phyloP scores from a whole-genome alignment of 208 protist species.

The Crithidia fasciculata region DNA sequence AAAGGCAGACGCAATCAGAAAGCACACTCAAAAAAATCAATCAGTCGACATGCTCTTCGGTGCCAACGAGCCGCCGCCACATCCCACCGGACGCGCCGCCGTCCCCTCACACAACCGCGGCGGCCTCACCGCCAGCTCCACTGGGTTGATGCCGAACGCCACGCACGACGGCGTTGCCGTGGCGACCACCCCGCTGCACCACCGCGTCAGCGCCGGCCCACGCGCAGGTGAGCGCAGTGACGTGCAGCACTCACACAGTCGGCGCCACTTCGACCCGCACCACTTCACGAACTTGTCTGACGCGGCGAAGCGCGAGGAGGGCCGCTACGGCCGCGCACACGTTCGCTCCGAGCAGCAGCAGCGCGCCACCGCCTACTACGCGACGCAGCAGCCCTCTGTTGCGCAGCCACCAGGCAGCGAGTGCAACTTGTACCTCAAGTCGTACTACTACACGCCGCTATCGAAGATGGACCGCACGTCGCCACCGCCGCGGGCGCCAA shows the following conservation, averaged over 20 bases:
- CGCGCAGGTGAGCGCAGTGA: slow-evolving; percentile 2
- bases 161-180: slow-evolving; percentile 13
- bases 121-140: slow-evolving; percentile 27
- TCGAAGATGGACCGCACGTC: slow-evolving; percentile 20
- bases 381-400: slow-evolving; percentile 17
- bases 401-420: slow-evolving; percentile 35
- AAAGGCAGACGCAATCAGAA: too few relatives aligned
- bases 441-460: slow-evolving; percentile 57
- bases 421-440: slow-evolving; percentile 52
- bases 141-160: slow-evolving; percentile 38
- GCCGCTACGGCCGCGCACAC: slow-evolving; percentile 57
- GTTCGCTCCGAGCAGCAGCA: slow-evolving; percentile 33
- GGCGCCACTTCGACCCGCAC: slow-evolving; percentile 64
- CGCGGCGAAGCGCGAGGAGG: slow-evolving; percentile 67
- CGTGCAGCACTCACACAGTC: slow-evolving; percentile 6
- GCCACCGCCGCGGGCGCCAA: slow-evolving; percentile 7
- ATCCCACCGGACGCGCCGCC: slow-evolving; percentile 16
- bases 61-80: slow-evolving; percentile 10
- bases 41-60: slow-evolving; percentile 8
- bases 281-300: slow-evolving; percentile 67
- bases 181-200: slow-evolving; percentile 2
- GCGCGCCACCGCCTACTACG: slow-evolving; percentile 41
- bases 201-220: slow-evolving; percentile 13
- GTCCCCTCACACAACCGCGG: slow-evolving; percentile 14
- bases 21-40: neutral